Evolutionary conservation across 1,284 basidiomycete species (phyloP), one percentile per base, ranked within the genome.

Genomic region (Marasmius tenuissimus): DNA sequence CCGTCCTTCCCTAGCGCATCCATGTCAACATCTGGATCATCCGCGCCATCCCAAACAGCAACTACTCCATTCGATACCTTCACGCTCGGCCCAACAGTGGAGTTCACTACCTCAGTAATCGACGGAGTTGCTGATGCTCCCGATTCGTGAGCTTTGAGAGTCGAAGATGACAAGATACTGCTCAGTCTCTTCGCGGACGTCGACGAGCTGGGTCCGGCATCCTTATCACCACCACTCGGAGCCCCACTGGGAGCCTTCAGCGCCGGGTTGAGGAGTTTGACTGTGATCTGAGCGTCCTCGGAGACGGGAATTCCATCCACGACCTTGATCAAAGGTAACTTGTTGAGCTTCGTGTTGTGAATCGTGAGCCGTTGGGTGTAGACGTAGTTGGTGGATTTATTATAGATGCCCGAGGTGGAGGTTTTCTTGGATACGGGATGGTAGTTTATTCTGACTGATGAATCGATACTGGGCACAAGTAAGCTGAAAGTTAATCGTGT

Each of bases 301-400:
- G 76, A 76, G 45, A 78, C 64, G 0, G 75, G 77, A 35, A 76
- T 67, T 48, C 73, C 71, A 52, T 78, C 77, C 35, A 71, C 47
- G 49, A 76, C 62, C 55, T 71, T 74, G 47, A 78, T 62, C 9
- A 65, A 62, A 4, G 71, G 64, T 37, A 74, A 63, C 1, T 65
- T 37, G 22, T 62, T 65, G 3, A 66, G 57, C 61, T 76, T 76
- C 42, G 71, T 71, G 64, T 78, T 78, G 66, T 69, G 67, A 1
- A 76, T 57, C 0, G 72, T 71, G 59, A 76, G 72, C 12, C 67
- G 70, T 54, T 75, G 75, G 11, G 68, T 65, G 64, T 68, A 75
- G 10, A 65, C 50, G n/a, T 72, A 63, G 9, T 61, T 68, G 6
- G 60, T 54, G 0, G 61, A 56, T 56, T 70, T 69, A 49, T 57